Evolutionary conservation across 192 early-diverging fungal species (phyloP).

Genomic region (Coemansia pectinata): DNA sequence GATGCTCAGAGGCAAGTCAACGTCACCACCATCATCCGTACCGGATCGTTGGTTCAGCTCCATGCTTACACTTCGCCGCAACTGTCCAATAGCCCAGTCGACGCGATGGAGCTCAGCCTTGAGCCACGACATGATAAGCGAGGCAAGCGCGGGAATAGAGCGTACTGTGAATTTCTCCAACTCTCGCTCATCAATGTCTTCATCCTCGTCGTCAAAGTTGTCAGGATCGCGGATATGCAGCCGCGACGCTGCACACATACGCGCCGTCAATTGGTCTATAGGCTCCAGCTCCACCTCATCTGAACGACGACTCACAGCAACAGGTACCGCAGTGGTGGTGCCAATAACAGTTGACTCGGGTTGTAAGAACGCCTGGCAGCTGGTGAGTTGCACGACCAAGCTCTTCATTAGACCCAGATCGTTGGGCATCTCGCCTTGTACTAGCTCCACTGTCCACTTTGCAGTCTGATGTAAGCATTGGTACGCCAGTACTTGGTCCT

Average conservation of each 20-base stretch:
- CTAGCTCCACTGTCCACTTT: constrained; percentile 10
- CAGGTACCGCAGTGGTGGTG: background rate
- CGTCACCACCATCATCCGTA: background rate
- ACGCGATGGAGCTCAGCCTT: constrained; percentile 27
- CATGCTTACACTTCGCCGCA: constrained; percentile 8
- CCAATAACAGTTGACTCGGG: background rate
- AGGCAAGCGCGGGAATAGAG: constrained; percentile 22
- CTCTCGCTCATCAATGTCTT: constrained; percentile 19
- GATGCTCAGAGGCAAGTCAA: constrained; percentile 24
- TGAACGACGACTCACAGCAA: background rate
- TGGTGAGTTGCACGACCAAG: constrained; percentile 7
- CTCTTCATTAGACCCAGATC: constrained; percentile 21
- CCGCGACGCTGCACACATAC: constrained; percentile 20
- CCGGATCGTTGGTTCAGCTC: constrained; percentile 14
- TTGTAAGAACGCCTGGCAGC: constrained; percentile 28
- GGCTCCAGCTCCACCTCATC: constrained; percentile 30
- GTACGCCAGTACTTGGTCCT: background rate
- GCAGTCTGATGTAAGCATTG: constrained; percentile 11
- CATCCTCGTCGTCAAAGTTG: constrained; percentile 10
- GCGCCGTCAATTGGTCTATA: constrained; percentile 13
- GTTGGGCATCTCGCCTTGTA: constrained; percentile 17
- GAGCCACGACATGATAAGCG: constrained; percentile 20
- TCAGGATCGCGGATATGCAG: constrained; percentile 1
- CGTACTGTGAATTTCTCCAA: constrained; percentile 23
- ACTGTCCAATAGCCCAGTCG: constrained; percentile 33